phyloP scores from a whole-genome alignment of 1,284 basidiomycete genomes.

The Ustilago xerochloae region DNA sequence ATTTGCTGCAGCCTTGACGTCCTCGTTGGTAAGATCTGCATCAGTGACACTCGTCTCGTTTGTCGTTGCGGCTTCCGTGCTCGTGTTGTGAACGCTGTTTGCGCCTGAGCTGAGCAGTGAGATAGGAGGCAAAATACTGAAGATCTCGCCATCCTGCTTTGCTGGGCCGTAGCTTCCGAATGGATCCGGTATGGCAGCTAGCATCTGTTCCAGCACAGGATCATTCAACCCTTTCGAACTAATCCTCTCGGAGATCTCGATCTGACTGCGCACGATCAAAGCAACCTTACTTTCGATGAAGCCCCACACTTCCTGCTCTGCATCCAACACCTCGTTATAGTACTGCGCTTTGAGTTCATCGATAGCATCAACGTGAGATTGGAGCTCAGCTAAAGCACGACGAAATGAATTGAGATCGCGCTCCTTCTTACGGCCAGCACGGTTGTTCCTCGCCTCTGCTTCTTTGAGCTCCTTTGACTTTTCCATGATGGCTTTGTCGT shows the following conservation, averaged over 20 bases:
- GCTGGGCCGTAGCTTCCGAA: constrained; percentile 91
- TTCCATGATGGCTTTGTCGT: constrained; percentile 72
- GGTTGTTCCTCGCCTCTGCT: constrained; percentile 89
- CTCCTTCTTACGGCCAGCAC: constrained; percentile 76
- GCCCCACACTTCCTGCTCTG: constrained; percentile 93
- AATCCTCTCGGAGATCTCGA: constrained; percentile 74
- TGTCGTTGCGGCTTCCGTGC: constrained; percentile 23
- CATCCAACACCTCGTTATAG: constrained; percentile 86
- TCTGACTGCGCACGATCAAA: constrained; percentile 57
- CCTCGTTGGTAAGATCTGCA: constrained; percentile 6
- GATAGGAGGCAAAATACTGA: constrained; percentile 75
- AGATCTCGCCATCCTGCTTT: constrained; percentile 88
- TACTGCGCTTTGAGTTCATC: constrained; percentile 82
- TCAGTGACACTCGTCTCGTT: constrained; percentile 40
- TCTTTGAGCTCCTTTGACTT: constrained; percentile 86
- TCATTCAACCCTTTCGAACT: constrained; percentile 87
- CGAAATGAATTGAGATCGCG: constrained; percentile 70
- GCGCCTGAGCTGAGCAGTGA: constrained; percentile 45
- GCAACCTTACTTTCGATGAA: constrained; percentile 75
- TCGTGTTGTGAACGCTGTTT: constrained; percentile 43
- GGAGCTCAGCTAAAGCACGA: constrained; percentile 73
- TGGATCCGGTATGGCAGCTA: constrained; percentile 88
- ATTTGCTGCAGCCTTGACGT: constrained; percentile 1
- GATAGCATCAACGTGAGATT: constrained; percentile 87
- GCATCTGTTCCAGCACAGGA: constrained; percentile 87